These are phyloP conservation scores for Fragilaria crotonensis DNA, from an alignment of 108 stramenopile species.

Conservation along the genomic window DNA sequence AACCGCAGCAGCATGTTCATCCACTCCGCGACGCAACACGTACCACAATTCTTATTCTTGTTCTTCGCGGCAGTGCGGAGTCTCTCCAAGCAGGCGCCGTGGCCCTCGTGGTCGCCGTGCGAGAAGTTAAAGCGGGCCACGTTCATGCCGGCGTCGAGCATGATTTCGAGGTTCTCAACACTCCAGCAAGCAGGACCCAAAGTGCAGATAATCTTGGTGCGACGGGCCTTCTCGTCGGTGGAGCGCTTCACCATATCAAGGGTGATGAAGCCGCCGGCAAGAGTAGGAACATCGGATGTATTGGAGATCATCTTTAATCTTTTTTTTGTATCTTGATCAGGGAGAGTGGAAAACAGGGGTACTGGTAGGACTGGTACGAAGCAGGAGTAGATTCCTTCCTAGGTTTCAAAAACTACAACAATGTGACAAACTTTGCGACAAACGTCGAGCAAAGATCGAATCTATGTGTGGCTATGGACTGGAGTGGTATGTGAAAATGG, in stretches of 20 bases:
- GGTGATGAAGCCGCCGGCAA: slow-evolving; percentile 44
- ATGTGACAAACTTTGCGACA: too few species aligned
- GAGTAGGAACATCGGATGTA: slow-evolving; percentile 48
- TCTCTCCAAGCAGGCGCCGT: slow-evolving; percentile 72
- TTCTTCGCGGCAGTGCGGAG: slow-evolving; percentile 71
- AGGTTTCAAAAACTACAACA: too few species aligned
- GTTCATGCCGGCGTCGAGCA: slow-evolving; percentile 88
- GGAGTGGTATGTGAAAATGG: too few species aligned
- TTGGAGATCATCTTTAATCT: slow-evolving; percentile 45
- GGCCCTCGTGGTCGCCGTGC: slow-evolving; percentile 77
- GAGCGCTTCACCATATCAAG: slow-evolving; percentile 34
- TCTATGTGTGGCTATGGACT: too few species aligned
- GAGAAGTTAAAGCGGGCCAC: slow-evolving; percentile 92
- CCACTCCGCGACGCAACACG: slow-evolving; percentile 16
- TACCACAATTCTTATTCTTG: slow-evolving; percentile 66
- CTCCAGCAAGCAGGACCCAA: slow-evolving; percentile 88
- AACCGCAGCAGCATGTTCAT: not conserved
- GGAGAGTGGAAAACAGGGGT: too few species aligned
- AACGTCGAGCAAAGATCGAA: too few species aligned
- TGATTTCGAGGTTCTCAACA: slow-evolving; percentile 54
- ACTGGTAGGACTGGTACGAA: too few species aligned
- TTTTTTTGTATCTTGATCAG: too few species aligned
- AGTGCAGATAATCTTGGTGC: slow-evolving; percentile 85
- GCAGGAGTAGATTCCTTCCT: too few species aligned
- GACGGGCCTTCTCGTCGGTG: slow-evolving; percentile 43